These are phyloP conservation scores for Gentiana macrophylla DNA, from an alignment of 257 asterid species.

Conservation along the genomic window DNA sequence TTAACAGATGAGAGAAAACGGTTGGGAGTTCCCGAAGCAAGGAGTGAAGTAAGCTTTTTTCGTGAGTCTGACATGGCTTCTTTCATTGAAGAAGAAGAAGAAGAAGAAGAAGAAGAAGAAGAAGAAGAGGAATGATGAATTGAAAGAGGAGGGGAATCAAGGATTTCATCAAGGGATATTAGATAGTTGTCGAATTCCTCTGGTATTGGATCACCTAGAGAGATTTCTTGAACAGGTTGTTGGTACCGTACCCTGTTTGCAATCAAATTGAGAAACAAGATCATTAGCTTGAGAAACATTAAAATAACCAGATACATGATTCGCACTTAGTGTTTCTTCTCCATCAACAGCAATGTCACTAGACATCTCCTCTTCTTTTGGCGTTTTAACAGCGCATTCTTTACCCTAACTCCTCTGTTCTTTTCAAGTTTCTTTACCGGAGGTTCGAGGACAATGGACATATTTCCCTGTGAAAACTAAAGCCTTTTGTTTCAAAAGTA, in stretches of 20 bases:
- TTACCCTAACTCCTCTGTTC: neutral
- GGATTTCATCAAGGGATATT: constrained; percentile 28
- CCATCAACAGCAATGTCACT: neutral
- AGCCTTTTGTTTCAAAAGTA: no score
- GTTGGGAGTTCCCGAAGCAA: constrained; percentile 15
- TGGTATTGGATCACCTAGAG: neutral
- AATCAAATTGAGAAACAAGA: no score
- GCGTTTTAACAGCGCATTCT: neutral
- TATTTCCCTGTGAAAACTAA: neutral
- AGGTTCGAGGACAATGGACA: neutral
- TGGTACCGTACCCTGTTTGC: no score
- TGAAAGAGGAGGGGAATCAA: constrained; percentile 9
- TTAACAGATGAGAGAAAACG: constrained; percentile 14
- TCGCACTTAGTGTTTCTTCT: neutral
- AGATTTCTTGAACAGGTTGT: no score
- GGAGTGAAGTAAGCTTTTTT: constrained; percentile 22
- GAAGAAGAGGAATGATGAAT: neutral
- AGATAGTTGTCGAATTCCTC: constrained; percentile 28
- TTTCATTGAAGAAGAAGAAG: neutral
- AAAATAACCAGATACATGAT: neutral
- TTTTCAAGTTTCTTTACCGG: neutral
- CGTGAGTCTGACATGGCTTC: constrained; percentile 16
- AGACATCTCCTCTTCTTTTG: neutral
- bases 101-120: no score
- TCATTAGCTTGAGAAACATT: neutral